These are phyloP conservation scores for Rachicladosporium sp. DNA, from an alignment of 2,329 filamentous ascomycete species.

Conservation along the genomic window DNA sequence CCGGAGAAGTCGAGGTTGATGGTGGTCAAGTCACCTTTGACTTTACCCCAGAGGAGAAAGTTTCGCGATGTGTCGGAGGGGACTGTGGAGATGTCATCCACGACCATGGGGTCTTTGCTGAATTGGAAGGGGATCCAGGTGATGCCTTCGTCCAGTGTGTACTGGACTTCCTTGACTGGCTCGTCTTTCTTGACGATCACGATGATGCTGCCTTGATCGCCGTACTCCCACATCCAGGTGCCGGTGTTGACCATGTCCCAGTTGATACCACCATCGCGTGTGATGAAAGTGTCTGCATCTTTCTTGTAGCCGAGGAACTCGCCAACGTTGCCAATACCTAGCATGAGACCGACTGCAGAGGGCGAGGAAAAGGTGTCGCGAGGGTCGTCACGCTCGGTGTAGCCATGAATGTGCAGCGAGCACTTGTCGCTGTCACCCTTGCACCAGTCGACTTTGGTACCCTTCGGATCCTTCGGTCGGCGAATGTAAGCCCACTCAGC, in stretches of 20 bases:
- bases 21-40: slow-evolving; percentile 50
- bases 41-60: slow-evolving; percentile 76
- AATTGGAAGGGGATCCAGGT: slow-evolving; percentile 71
- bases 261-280: slow-evolving; percentile 73
- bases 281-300: slow-evolving; percentile 82
- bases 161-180: slow-evolving; percentile 57
- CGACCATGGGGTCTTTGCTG: slow-evolving; percentile 50
- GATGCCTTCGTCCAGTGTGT: slow-evolving; percentile 68
- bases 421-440: slow-evolving; percentile 53
- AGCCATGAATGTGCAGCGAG: slow-evolving; percentile 85
- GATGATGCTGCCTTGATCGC: slow-evolving; percentile 86
- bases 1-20: slow-evolving; percentile 84
- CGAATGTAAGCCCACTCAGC: slow-evolving; percentile 69
- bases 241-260: slow-evolving; percentile 85
- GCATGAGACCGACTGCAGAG: slow-evolving; percentile 79
- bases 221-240: slow-evolving; percentile 83
- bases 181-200: slow-evolving; percentile 67
- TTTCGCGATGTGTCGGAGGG: slow-evolving; percentile 81
- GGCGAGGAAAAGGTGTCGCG: slow-evolving; percentile 77
- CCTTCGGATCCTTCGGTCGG: slow-evolving; percentile 57
- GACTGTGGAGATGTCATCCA: slow-evolving; percentile 75
- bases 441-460: slow-evolving; percentile 62
- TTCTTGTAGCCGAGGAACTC: slow-evolving; percentile 51
- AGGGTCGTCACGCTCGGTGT: slow-evolving; percentile 76
- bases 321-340: slow-evolving; percentile 86